phyloP scores from a whole-genome alignment of 805 yeast genomes.

The Hanseniaspora lachancei region DNA sequence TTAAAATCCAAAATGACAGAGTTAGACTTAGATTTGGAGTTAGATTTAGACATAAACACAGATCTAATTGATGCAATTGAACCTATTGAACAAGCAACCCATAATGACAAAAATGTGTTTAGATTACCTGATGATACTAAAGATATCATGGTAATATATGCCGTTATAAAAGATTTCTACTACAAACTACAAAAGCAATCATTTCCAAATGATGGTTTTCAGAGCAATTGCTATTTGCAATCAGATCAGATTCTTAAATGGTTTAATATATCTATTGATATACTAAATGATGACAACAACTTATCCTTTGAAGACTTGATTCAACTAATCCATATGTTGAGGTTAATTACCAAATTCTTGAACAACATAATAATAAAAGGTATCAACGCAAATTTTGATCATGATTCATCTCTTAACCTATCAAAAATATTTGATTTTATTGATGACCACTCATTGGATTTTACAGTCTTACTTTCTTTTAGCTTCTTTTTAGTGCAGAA shows the following conservation, averaged over 20 bases:
- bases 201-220: neutral
- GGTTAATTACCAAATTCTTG: neutral
- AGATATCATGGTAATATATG: neutral
- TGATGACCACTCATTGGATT: neutral
- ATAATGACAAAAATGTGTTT: neutral
- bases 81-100: neutral
- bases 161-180: neutral
- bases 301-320: neutral
- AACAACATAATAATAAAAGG: neutral
- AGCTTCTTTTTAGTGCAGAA: neutral
- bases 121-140: neutral
- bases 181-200: neutral
- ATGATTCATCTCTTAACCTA: neutral
- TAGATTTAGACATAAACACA: neutral
- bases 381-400: neutral
- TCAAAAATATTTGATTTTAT: neutral
- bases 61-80: neutral
- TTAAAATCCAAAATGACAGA: neutral
- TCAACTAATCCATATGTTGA: neutral
- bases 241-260: neutral
- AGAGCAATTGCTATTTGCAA: neutral
- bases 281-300: neutral
- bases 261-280: neutral
- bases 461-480: neutral
- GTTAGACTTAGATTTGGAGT: neutral